Percentiles rank a stretch among this genome's conserved stretches.
Evolutionary conservation across 345 rosid genomes (phyloP).

Genomic region (Arabidopsis suecica): DNA sequence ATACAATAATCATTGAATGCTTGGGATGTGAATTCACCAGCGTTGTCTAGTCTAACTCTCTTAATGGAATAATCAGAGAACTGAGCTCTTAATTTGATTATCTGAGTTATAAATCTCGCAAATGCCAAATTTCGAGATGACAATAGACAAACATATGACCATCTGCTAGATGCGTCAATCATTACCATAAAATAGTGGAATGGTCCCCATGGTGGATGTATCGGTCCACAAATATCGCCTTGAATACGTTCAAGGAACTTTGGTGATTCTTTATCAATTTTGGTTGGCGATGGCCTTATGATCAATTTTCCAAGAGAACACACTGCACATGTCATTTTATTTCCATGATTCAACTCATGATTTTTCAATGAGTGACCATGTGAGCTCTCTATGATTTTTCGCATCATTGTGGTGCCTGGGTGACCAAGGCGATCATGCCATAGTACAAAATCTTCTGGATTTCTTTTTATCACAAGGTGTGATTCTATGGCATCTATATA

Average conservation of each 20-base stretch:
- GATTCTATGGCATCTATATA: background rate
- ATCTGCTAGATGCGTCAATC: background rate
- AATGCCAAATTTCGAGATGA: background rate
- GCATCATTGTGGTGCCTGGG: background rate
- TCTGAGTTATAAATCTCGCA: background rate
- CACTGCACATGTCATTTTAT: no score
- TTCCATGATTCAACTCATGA: no score
- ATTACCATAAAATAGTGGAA: no score
- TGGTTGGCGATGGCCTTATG: background rate
- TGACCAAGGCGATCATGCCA: background rate
- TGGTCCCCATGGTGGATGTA: background rate
- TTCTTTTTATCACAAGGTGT: background rate
- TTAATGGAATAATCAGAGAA: no score
- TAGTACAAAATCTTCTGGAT: background rate
- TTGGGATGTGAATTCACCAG: no score
- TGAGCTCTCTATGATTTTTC: background rate
- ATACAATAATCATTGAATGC: no score
- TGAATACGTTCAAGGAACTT: background rate
- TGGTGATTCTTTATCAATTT: background rate
- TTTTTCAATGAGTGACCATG: no score
- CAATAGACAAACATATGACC: background rate
- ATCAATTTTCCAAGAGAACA: no score
- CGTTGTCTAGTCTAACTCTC: no score
- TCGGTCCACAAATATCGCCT: background rate
- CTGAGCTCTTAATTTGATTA: no score